Evolutionary conservation across 345 rosid genomes (phyloP), one percentile per base, ranked within the genome.

Genomic region (Carallia brachiata): DNA sequence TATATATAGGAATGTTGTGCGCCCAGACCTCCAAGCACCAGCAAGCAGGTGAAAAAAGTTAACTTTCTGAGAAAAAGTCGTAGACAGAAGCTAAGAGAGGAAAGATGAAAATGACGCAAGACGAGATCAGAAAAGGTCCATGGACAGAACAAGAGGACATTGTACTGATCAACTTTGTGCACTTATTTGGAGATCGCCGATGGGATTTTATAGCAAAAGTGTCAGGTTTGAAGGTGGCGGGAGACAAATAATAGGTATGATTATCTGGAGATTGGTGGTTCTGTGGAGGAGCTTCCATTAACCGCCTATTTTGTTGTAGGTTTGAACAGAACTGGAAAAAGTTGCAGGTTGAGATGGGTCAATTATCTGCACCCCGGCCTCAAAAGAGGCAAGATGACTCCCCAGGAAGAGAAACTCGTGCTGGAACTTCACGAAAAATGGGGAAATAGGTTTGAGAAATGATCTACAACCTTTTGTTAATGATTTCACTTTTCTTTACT

Each of bases 161-260:
- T 30, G 84, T 92, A 36, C 88, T 95, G 79, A 80, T 82, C 75
- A 85, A 87, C 91, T 92, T 86, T 80, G 96, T 95, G 75, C 90
- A 89, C 83, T 75, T 89, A 60, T 89, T 95, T 68, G 99, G 99
- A 54, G 97, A 95, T 80, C 96, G 99, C 61, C 84, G 97, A 77
- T 95, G 99, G 99, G 97, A 95, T 76, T 95, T 87, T 88, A 84
- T 95, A 68, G 98, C 99, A 1, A 88, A 95, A 83, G 94, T 95
- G 79, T 95, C 99, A 95, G 99, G 99, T 95, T 95, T 95, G 98
- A 92, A 90, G 97, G 98, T 90, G 99, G 99, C 81, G 99, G 99
- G 99, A 88, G 98, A 88, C 83, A 84, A 73, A 67, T 82, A 77
- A 64, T 90, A 90, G 96, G 98, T 90, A 87, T 3, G 93, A 36